A percentile compares a stretch with the other conserved stretches of the same genome.
These are phyloP conservation scores for Pleurotus salmoneostramineus DNA, from an alignment of 768 basidiomycete species.

Conservation along the genomic window DNA sequence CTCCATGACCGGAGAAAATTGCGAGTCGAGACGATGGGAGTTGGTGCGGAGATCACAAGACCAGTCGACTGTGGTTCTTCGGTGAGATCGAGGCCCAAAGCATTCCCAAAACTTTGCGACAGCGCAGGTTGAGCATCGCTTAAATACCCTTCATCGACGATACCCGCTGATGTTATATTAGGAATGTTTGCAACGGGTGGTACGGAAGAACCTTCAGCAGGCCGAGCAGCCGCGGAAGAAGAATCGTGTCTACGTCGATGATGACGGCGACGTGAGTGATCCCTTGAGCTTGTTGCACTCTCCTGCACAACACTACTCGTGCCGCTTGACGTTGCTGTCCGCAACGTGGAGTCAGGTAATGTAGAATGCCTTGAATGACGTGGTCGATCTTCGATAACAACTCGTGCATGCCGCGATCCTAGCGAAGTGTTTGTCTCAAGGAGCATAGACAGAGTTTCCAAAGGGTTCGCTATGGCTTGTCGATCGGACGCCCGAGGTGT, in stretches of 20 bases:
- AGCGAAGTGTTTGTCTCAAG: constrained; percentile 1
- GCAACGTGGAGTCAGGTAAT: background rate
- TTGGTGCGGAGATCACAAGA: constrained; percentile 25
- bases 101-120: background rate
- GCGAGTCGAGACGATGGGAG: constrained; percentile 23
- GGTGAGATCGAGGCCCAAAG: constrained; percentile 4
- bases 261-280: background rate
- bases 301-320: background rate
- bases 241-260: constrained; percentile 2
- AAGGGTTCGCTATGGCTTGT: background rate
- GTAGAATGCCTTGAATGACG: constrained; percentile 1
- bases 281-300: background rate
- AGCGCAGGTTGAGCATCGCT: background rate
- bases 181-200: background rate
- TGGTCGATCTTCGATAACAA: constrained; percentile 6
- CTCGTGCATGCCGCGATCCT: constrained; percentile 5
- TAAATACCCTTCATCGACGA: constrained; percentile 3
- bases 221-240: background rate
- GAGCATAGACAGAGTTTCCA: constrained; percentile 6
- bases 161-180: background rate
- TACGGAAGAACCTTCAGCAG: background rate
- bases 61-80: constrained; percentile 2
- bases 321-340: background rate
- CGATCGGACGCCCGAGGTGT: constrained; percentile 6
- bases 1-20: constrained; percentile 28